Base-by-base conservation (phyloP, 192 early-diverging fungal species). In the Gigaspora rosea region DNA sequence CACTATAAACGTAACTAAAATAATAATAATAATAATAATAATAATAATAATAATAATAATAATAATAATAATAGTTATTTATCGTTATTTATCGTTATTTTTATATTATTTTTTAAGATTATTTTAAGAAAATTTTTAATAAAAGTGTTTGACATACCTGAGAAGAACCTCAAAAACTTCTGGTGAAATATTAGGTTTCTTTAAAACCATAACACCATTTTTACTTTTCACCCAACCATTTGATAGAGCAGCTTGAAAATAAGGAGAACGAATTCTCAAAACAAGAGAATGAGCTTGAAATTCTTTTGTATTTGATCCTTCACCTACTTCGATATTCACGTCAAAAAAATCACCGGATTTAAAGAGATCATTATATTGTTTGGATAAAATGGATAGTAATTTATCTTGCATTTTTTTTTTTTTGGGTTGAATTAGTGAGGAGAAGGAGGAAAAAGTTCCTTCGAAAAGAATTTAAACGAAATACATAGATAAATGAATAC, bases 121-220 rank as follows among this genome's bases (percentile, higher is more conserved):
- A 61, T 4, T 3, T 4, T 32, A 35, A 35, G 15, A 13, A 63
- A 9, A 33, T 11, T 35, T 27, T 27, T 27, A 27, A 27, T 27
- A 27, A 62, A 32, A 32, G 27, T 27, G 4, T 33, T 32, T 62
- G 8, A 18, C 47, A 46, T 9, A 70, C 67, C 41, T 49, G 22
- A 70, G 33, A 70, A 70, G 8, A 10, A n/a, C 22, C 2, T 69
- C 67, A n/a, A 69, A 49, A 8, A 50, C 11, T 2, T 46, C 46
- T 46, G 36, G 13, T 16, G 67, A 22, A 46, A 69, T 50, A 69
- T 69, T 69, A 18, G 67, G 46, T 69, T 69, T 69, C 11, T 69
- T 4, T 3, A 69, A 50, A 15, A 15, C 41, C 2, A 49, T 27
- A 8, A 49, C 18, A 50, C 18, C 18, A 48, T 69, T 32, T 47